Conservation (phyloP, 2,329 filamentous ascomycete species). For the Fusarium proliferatum region DNA sequence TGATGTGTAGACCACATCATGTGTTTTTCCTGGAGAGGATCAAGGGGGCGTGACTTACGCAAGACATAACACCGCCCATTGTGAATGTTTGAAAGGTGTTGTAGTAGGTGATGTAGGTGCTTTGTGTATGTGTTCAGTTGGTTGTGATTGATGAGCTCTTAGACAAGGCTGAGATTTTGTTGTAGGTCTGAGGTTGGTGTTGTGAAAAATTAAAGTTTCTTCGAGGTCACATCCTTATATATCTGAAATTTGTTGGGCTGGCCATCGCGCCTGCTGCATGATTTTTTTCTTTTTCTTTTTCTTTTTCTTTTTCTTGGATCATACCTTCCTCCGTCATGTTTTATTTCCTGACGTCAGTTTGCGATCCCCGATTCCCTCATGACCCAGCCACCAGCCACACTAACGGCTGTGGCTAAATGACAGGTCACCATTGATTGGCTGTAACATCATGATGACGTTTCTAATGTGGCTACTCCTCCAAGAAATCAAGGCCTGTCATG, state of each 20-base stretch:
- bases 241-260: conserved; percentile 3
- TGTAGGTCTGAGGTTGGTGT: conserved; percentile 3
- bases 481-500: conserved; percentile 27
- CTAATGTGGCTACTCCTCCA: conserved; percentile 17
- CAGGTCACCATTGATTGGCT: conserved; percentile 9
- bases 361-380: conserved; percentile 28
- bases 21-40: background rate
- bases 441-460: conserved; percentile 14
- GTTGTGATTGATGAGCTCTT: background rate
- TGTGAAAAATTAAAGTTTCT: background rate
- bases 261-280: conserved; percentile 3
- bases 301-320: conserved; percentile 9
- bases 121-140: conserved; percentile 2
- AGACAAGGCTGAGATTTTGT: background rate
- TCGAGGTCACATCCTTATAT: conserved; percentile 24
- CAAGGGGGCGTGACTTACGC: conserved; percentile 68
- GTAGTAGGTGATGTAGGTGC: conserved; percentile 15
- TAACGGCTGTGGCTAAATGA: conserved; percentile 22
- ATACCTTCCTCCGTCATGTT: conserved; percentile 21
- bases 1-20: background rate
- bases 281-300: background rate
- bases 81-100: conserved; percentile 25
- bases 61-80: conserved; percentile 88
- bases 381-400: conserved; percentile 33
- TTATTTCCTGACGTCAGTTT: conserved; percentile 35